These are phyloP conservation scores for Penicillium griseofulvum DNA, from an alignment of 2,329 filamentous ascomycete genomes.

Conservation along the genomic window DNA sequence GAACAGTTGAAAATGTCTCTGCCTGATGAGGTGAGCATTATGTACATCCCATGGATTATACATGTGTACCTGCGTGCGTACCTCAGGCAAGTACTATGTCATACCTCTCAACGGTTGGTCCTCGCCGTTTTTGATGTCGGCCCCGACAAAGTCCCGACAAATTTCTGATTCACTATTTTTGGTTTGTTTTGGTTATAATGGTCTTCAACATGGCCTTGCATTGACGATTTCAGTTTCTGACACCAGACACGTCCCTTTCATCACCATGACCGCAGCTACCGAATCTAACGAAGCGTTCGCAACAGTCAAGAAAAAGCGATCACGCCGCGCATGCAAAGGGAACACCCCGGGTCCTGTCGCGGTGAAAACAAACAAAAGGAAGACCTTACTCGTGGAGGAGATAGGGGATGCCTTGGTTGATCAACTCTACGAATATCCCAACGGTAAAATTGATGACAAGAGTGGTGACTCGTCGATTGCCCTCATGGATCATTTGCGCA, in stretches of 20 bases:
- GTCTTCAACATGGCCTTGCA: neutral
- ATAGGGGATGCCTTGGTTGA: slow-evolving; percentile 20
- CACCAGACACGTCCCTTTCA: neutral
- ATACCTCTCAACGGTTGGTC: neutral
- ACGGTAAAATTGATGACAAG: neutral
- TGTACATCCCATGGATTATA: no score
- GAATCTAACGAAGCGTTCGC: neutral
- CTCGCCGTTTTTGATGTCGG: neutral
- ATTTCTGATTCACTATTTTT: neutral
- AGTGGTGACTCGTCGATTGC: slow-evolving; percentile 2
- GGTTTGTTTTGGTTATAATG: neutral
- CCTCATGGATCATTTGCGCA: slow-evolving; percentile 20
- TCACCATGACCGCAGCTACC: neutral
- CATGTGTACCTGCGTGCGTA: neutral
- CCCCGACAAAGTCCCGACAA: neutral
- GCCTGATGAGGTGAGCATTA: neutral
- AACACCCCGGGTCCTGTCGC: neutral
- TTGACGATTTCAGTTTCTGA: neutral
- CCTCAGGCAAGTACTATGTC: neutral
- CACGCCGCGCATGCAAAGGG: slow-evolving; percentile 8
- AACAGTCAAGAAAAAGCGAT: slow-evolving; percentile 13
- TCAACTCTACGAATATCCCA: slow-evolving; percentile 13
- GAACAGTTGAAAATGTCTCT: neutral
- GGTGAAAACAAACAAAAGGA: slow-evolving; percentile 17
- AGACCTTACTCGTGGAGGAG: slow-evolving; percentile 21